phyloP scores from a whole-genome alignment of 1,284 basidiomycete species.

The Sporisorium reilianum region DNA sequence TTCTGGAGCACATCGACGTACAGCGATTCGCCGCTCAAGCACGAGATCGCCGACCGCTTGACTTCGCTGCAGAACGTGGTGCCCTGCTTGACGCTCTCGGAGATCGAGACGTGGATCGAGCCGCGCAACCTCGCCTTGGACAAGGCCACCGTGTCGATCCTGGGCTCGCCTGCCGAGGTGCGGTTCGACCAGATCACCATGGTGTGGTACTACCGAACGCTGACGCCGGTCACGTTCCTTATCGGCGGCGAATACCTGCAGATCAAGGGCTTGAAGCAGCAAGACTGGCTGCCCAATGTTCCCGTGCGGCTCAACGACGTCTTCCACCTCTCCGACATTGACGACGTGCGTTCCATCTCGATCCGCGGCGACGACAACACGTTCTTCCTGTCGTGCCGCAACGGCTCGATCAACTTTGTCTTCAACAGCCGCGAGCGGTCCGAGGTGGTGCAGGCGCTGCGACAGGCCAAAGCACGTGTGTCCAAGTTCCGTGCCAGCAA shows the following conservation, averaged over 20 bases:
- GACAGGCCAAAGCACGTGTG: slow-evolving; percentile 63
- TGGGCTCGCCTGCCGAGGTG: slow-evolving; percentile 42
- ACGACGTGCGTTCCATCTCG: slow-evolving; percentile 62
- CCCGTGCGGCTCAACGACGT: slow-evolving; percentile 57
- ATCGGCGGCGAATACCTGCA: slow-evolving; percentile 63
- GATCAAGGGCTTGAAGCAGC: slow-evolving; percentile 60
- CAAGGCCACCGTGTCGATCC: slow-evolving; percentile 48
- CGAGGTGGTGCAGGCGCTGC: slow-evolving; percentile 62
- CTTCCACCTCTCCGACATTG: slow-evolving; percentile 64
- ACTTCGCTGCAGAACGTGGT: slow-evolving; percentile 38
- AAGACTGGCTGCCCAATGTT: slow-evolving; percentile 48
- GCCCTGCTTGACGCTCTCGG: slow-evolving; percentile 45
- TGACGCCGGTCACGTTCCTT: slow-evolving; percentile 61
- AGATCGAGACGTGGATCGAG: slow-evolving; percentile 59
- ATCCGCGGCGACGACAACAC: slow-evolving; percentile 66
- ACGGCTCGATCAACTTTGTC: slow-evolving; percentile 60
- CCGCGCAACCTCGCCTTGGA: slow-evolving; percentile 58
- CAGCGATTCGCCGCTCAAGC: slow-evolving; percentile 33
- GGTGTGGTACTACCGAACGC: slow-evolving; percentile 64
- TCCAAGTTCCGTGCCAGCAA: slow-evolving; percentile 56
- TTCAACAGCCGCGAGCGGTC: slow-evolving; percentile 62
- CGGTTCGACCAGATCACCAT: slow-evolving; percentile 60
- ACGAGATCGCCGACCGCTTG: slow-evolving; percentile 37
- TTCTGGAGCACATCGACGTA: slow-evolving; percentile 34
- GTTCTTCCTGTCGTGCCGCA: slow-evolving; percentile 64